Percentiles rank a stretch among this genome's conserved stretches.
phyloP scores from a whole-genome alignment of 306 rosid species.

The Vigna reflexopilosa region DNA sequence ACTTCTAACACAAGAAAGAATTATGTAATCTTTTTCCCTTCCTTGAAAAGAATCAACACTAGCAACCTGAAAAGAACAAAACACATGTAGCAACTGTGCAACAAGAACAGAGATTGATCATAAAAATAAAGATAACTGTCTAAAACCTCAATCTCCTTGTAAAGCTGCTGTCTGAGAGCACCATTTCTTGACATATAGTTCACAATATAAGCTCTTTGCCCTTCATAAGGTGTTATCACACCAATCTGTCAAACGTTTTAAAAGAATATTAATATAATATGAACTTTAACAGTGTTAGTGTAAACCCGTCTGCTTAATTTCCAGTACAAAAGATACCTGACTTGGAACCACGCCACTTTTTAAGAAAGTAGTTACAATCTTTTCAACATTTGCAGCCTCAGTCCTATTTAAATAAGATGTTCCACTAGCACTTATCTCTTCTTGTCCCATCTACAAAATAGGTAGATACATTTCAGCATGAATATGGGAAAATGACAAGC shows the following conservation, averaged over 20 bases:
- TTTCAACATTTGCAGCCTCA: slow-evolving; percentile 99
- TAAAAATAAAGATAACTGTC: slow-evolving; percentile 14
- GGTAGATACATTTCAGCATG: background rate
- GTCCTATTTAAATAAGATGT: slow-evolving; percentile 97
- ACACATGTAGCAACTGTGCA: slow-evolving; percentile 21
- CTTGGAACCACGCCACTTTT: slow-evolving; percentile 97
- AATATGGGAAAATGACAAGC: background rate
- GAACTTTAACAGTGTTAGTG: background rate
- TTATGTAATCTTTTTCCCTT: slow-evolving; percentile 98
- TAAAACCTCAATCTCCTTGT: slow-evolving; percentile 95
- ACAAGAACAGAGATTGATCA: slow-evolving; percentile 18
- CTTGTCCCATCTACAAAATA: slow-evolving; percentile 97
- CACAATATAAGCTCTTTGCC: slow-evolving; percentile 97
- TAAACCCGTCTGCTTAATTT: slow-evolving; percentile 15
- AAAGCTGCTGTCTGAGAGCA: slow-evolving; percentile 97
- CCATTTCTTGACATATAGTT: slow-evolving; percentile 98
- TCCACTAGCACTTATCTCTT: slow-evolving; percentile 99
- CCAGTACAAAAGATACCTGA: slow-evolving; percentile 64
- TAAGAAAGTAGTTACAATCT: slow-evolving; percentile 97
- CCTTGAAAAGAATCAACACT: slow-evolving; percentile 99
- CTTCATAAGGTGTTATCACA: slow-evolving; percentile 98
- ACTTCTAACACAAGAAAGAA: slow-evolving; percentile 96
- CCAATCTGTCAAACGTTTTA: slow-evolving; percentile 69
- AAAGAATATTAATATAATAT: slow-evolving; percentile 13
- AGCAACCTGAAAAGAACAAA: slow-evolving; percentile 79